A percentile compares a stretch with the other conserved stretches of the same genome.
phyloP scores from a whole-genome alignment of 331 rosid genomes.

The Quercus tomentella region DNA sequence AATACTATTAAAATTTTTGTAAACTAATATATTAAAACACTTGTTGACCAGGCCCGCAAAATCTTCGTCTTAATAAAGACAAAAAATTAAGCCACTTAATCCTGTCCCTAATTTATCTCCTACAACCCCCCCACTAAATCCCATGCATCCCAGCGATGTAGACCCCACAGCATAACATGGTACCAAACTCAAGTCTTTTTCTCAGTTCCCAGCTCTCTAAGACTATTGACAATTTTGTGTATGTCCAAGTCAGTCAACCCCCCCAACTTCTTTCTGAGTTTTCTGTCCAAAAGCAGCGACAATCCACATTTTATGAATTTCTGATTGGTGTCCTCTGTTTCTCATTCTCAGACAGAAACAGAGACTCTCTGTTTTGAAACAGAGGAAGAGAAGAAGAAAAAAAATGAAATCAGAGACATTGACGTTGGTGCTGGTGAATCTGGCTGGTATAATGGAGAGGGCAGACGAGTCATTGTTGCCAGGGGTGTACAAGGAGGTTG shows the following conservation, averaged over 20 bases:
- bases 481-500: slow-evolving; percentile 74
- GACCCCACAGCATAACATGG: not conserved
- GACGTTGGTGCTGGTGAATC: slow-evolving; percentile 61
- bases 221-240: too few species aligned
- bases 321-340: not conserved
- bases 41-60: too few species aligned
- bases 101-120: too few species aligned
- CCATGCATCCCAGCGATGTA: not conserved
- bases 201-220: too few species aligned
- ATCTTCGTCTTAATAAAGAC: too few species aligned
- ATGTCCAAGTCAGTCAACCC: not conserved
- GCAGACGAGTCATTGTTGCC: slow-evolving; percentile 76
- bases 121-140: too few species aligned
- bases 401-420: slow-evolving; percentile 52
- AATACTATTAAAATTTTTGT: too few species aligned
- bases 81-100: too few species aligned
- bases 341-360: not conserved
- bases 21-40: too few species aligned
- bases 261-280: too few species aligned
- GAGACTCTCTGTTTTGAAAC: not conserved
- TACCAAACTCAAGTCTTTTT: too few species aligned
- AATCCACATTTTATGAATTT: not conserved
- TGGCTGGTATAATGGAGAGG: slow-evolving; percentile 65
- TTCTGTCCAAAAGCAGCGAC: not conserved
- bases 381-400: not conserved